Percentiles rank a stretch among this genome's conserved stretches.
phyloP scores from a whole-genome alignment of 371 early-diverging fungal species.

The Capniomyces stellatus region DNA sequence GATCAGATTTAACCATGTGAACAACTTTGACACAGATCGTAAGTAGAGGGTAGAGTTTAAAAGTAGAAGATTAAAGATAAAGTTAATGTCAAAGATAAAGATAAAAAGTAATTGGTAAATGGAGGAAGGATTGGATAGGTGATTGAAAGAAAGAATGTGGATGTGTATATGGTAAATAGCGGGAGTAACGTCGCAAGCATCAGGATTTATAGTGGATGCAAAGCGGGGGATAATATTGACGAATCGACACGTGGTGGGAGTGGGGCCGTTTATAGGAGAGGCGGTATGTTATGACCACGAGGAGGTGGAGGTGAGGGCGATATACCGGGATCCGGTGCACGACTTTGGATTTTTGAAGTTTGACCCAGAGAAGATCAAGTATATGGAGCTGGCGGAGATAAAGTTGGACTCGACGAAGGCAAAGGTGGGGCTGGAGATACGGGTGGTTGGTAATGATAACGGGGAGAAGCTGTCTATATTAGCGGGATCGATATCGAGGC shows the following conservation, averaged over 20 bases:
- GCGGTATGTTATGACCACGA: conserved; percentile 82
- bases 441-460: conserved; percentile 87
- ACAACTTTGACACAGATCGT: conserved; percentile 73
- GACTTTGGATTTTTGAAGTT: conserved; percentile 84
- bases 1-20: conserved; percentile 54
- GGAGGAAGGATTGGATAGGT: too few relatives aligned
- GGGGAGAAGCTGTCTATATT: conserved; percentile 82
- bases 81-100: too few relatives aligned
- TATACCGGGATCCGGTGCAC: conserved; percentile 77
- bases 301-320: conserved; percentile 66
- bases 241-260: conserved; percentile 81
- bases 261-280: conserved; percentile 79
- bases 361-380: conserved; percentile 57
- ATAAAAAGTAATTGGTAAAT: too few relatives aligned
- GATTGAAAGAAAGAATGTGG: too few relatives aligned
- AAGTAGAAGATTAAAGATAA: too few relatives aligned
- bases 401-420: conserved; percentile 62
- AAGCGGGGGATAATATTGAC: conserved; percentile 70
- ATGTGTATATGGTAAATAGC: too few relatives aligned
- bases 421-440: conserved; percentile 75
- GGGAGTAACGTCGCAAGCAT: too few relatives aligned
- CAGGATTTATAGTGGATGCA: conserved; percentile 90
- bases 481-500: conserved; percentile 69
- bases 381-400: conserved; percentile 63
- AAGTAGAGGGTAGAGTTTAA: too few relatives aligned